Evolutionary conservation across 495 filamentous ascomycete genomes (phyloP).

Genomic region (Aspergillus cristatus): DNA sequence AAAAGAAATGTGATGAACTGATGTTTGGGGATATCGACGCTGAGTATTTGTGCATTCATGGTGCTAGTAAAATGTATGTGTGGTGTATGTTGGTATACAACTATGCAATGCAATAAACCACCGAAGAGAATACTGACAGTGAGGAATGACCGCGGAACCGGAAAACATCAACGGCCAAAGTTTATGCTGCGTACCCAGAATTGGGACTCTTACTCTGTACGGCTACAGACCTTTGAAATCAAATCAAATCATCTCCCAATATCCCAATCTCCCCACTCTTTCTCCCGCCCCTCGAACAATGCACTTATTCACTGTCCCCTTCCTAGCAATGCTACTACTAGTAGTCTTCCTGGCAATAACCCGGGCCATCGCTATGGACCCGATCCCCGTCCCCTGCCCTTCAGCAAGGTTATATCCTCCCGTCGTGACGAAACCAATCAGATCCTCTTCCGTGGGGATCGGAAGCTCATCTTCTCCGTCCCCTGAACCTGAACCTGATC

Average conservation of each 20-base stretch:
- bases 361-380: conserved; percentile 54
- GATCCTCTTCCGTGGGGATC: conserved; percentile 62
- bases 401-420: conserved; percentile 75
- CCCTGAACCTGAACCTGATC: conserved; percentile 18
- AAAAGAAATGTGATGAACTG: too few species aligned
- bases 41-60: too few species aligned
- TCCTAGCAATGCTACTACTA: conserved; percentile 12
- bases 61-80: too few species aligned
- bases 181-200: too few species aligned
- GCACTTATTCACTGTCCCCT: conserved; percentile 46
- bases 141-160: too few species aligned
- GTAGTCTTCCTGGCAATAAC: conserved; percentile 19
- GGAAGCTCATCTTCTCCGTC: conserved; percentile 46
- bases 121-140: too few species aligned
- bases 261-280: conserved; percentile 63
- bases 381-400: conserved; percentile 69
- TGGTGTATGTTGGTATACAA: too few species aligned
- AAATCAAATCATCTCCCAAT: conserved; percentile 62
- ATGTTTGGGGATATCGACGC: too few species aligned
- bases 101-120: too few species aligned
- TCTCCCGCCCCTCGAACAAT: conserved; percentile 75
- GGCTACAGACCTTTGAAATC: too few species aligned
- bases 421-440: conserved; percentile 87
- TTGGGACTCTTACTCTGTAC: too few species aligned
- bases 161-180: too few species aligned